Percentiles rank a stretch among this genome's conserved stretches.
These are phyloP conservation scores for Ascoidea rubescens DNA, from an alignment of 805 yeast genomes.

Conservation along the genomic window DNA sequence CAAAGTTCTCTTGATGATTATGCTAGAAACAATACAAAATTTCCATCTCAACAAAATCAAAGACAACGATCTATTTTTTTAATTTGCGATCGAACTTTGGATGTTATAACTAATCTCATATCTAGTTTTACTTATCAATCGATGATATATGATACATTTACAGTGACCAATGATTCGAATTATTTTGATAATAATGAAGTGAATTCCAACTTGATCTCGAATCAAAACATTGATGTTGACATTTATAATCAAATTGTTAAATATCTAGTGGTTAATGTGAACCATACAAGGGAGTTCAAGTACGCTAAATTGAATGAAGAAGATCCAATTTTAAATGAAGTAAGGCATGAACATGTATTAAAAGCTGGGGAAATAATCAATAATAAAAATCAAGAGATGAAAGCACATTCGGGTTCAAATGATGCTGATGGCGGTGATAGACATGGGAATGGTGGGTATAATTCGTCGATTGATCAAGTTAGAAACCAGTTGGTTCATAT, in stretches of 20 bases:
- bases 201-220: no score
- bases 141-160: slow-evolving; percentile 54
- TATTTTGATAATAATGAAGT: slow-evolving; percentile 12
- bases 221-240: no score
- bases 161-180: neutral
- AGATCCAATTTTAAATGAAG: slow-evolving; percentile 4
- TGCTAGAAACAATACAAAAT: slow-evolving; percentile 52
- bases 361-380: neutral
- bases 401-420: neutral
- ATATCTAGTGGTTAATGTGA: neutral
- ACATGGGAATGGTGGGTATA: no score
- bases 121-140: slow-evolving; percentile 92
- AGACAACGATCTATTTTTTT: slow-evolving; percentile 64
- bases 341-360: neutral
- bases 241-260: neutral
- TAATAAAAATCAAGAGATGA: neutral
- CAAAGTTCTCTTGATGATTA: slow-evolving; percentile 64
- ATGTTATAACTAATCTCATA: slow-evolving; percentile 66
- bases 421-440: neutral
- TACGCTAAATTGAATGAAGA: slow-evolving; percentile 10
- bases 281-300: neutral
- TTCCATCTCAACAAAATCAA: slow-evolving; percentile 36
- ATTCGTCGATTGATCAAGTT: neutral
- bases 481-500: slow-evolving; percentile 29
- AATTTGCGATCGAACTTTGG: slow-evolving; percentile 74